Conservation (phyloP, 768 basidiomycete genomes). For the Suillus plorans region DNA sequence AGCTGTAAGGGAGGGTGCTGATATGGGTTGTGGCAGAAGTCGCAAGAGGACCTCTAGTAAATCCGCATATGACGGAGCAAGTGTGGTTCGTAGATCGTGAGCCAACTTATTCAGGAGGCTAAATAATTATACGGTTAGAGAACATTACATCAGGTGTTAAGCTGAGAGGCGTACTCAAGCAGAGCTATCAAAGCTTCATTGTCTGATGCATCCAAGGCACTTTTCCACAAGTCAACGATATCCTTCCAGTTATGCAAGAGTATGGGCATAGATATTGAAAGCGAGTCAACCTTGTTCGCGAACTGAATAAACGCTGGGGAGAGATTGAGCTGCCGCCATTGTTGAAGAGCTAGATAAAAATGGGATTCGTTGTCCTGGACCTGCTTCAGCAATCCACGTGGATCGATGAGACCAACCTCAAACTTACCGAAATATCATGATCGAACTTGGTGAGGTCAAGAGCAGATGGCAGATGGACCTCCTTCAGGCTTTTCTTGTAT, state of each 20-base stretch:
- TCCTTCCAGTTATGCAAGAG: conserved; percentile 79
- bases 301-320: conserved; percentile 73
- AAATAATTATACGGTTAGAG: conserved; percentile 11
- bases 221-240: conserved; percentile 64
- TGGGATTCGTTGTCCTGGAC: conserved; percentile 73
- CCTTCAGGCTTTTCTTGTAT: conserved; percentile 62
- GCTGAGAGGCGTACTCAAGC: conserved; percentile 60
- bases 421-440: conserved; percentile 53
- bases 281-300: conserved; percentile 53
- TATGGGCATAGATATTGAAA: conserved; percentile 76
- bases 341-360: conserved; percentile 70
- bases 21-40: conserved; percentile 58
- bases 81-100: conserved; percentile 78
- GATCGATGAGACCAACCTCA: neutral
- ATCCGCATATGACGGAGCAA: conserved; percentile 59
- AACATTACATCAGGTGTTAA: conserved; percentile 4
- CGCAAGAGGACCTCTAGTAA: conserved; percentile 56
- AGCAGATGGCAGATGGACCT: conserved; percentile 70
- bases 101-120: conserved; percentile 78
- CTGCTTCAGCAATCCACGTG: neutral
- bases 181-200: conserved; percentile 72
- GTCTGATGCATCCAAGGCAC: conserved; percentile 55
- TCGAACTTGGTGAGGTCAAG: conserved; percentile 56
- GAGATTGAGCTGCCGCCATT: conserved; percentile 81
- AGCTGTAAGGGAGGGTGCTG: conserved; percentile 56